Evolutionary conservation across 371 early-diverging fungal species (phyloP).

Genomic region (Synchytrium microbalum): DNA sequence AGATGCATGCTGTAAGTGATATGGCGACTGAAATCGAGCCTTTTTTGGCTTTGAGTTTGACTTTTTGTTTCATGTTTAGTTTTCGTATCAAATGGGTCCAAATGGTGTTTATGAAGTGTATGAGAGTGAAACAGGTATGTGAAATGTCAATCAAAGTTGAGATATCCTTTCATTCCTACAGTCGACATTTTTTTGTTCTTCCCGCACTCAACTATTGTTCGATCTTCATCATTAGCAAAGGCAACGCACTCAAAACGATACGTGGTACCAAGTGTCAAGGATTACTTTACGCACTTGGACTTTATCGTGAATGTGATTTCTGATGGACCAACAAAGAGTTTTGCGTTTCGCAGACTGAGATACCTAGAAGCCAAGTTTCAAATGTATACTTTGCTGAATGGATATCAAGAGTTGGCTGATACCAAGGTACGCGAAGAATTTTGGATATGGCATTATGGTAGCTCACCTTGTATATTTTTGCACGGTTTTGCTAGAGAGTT

Average conservation of each 20-base stretch:
- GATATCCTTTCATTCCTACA: not conserved
- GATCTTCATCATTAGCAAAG: not conserved
- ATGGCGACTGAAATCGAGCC: constrained; percentile 5
- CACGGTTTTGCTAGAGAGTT: constrained; percentile 41
- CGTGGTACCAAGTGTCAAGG: constrained; percentile 64
- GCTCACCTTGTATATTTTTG: not conserved
- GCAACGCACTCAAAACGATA: not conserved
- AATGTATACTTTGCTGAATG: constrained; percentile 85
- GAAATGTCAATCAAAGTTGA: not conserved
- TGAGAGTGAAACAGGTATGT: constrained; percentile 12
- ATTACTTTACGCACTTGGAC: constrained; percentile 86
- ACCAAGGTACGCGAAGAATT: constrained; percentile 53
- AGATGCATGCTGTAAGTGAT: constrained; percentile 39
- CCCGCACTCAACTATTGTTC: no score
- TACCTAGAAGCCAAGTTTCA: constrained; percentile 94
- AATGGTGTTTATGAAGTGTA: constrained; percentile 53
- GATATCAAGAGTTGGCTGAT: constrained; percentile 92
- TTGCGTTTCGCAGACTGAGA: constrained; percentile 86
- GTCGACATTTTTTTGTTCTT: not conserved
- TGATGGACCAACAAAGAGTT: constrained; percentile 93
- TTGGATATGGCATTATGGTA: not conserved
- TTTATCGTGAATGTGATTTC: constrained; percentile 73
- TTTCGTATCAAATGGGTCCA: constrained; percentile 40
- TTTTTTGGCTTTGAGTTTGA: no score
- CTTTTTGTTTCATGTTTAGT: no score